Percentiles rank a stretch among this genome's conserved stretches.
phyloP scores from a whole-genome alignment of 2,329 filamentous ascomycete genomes.

The Pochonia chlamydosporia region DNA sequence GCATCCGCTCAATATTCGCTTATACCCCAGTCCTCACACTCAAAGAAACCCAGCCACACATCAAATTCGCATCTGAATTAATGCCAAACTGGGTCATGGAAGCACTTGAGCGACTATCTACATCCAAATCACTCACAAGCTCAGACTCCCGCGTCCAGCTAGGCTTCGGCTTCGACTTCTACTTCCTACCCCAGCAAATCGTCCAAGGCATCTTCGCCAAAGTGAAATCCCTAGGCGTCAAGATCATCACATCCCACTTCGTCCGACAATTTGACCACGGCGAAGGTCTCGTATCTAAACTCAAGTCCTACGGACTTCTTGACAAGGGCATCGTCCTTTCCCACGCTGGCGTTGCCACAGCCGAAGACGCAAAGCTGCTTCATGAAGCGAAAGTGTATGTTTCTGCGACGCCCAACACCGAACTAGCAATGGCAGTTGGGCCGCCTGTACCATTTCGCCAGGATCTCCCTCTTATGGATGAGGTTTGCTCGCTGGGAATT shows the following conservation, averaged over 20 bases:
- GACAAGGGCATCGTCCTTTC: conserved; percentile 14
- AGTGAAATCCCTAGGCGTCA: background rate
- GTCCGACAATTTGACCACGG: background rate
- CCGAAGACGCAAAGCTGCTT: conserved; percentile 27
- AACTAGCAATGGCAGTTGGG: conserved; percentile 41
- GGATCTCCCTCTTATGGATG: conserved; percentile 4
- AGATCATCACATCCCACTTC: background rate
- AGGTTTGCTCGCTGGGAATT: conserved; percentile 11
- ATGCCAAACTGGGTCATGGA: background rate
- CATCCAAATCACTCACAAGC: background rate
- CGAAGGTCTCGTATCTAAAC: background rate
- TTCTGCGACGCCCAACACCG: conserved; percentile 26
- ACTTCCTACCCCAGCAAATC: background rate
- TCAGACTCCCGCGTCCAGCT: background rate
- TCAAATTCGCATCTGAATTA: background rate
- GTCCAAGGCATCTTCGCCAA: background rate
- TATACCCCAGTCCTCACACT: conserved; percentile 27
- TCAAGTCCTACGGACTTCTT: conserved; percentile 5
- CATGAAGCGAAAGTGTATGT: conserved; percentile 27
- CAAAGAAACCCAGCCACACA: background rate
- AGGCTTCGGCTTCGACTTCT: background rate
- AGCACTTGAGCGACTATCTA: background rate
- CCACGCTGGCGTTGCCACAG: conserved; percentile 22
- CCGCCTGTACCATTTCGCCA: conserved; percentile 16
- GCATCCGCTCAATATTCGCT: conserved; percentile 39